A percentile compares a stretch with the other conserved stretches of the same genome.
These are phyloP conservation scores for Datisca glomerata DNA, from an alignment of 306 rosid species.

Conservation along the genomic window DNA sequence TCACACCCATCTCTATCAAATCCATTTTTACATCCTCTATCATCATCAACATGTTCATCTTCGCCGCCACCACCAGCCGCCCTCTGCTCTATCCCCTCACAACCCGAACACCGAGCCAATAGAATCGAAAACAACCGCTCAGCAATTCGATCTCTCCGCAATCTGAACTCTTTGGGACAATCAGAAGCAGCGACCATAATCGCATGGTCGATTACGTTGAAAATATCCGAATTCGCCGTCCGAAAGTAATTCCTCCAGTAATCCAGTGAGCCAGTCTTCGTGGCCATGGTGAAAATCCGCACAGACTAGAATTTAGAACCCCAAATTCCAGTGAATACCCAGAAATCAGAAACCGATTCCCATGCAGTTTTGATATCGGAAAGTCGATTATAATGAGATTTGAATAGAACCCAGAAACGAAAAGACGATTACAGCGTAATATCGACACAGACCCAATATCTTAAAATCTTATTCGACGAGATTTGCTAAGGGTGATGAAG, in stretches of 20 bases:
- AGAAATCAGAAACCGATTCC: conserved; percentile 19
- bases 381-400: not conserved
- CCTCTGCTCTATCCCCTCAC: conserved; percentile 45
- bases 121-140: conserved; percentile 51
- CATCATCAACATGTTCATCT: conserved; percentile 12
- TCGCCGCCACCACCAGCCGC: conserved; percentile 24
- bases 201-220: conserved; percentile 70
- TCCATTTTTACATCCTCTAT: conserved; percentile 25
- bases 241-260: conserved; percentile 80
- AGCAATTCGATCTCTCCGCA: conserved; percentile 66
- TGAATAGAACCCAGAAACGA: not conserved
- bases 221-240: conserved; percentile 52
- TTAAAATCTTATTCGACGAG: too few relatives aligned
- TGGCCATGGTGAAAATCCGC: conserved; percentile 18
- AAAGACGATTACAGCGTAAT: not conserved
- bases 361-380: not conserved
- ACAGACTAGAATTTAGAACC: conserved; percentile 4
- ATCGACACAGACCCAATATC: too few relatives aligned
- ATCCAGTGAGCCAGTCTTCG: conserved; percentile 60
- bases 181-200: conserved; percentile 83
- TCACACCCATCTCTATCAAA: conserved; percentile 27
- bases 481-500: too few relatives aligned
- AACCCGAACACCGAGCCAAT: conserved; percentile 51
- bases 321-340: conserved; percentile 12
- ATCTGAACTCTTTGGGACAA: conserved; percentile 65